Evolutionary conservation across 1,139 yeast genomes (phyloP).

Genomic region (Suhomyces bribrorum): DNA sequence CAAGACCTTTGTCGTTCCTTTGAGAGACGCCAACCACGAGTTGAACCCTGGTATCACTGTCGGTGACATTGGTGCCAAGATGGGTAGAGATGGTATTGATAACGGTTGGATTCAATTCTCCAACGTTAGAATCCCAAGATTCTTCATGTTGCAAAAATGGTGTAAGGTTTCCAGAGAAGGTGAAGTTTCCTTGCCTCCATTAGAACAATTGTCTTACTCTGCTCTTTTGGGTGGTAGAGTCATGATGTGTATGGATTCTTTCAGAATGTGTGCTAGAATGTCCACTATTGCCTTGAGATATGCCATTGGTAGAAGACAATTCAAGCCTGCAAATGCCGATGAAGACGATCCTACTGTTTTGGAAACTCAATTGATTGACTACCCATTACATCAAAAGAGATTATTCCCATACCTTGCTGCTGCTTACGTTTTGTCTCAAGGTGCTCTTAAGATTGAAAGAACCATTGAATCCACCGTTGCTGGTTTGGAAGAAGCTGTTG

Average conservation of each 20-base stretch:
- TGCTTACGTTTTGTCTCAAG: constrained; percentile 43
- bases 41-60: constrained; percentile 45
- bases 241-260: constrained; percentile 46
- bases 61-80: constrained; percentile 52
- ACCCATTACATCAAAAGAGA: constrained; percentile 51
- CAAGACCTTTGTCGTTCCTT: constrained; percentile 50
- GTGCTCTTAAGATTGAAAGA: constrained; percentile 40
- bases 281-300: constrained; percentile 47
- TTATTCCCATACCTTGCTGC: constrained; percentile 48
- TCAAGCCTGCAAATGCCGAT: constrained; percentile 31
- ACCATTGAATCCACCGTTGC: constrained; percentile 32
- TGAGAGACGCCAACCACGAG: constrained; percentile 47
- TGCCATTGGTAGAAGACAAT: constrained; percentile 49
- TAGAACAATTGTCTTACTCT: constrained; percentile 49
- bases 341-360: constrained; percentile 11
- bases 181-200: constrained; percentile 45
- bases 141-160: constrained; percentile 51
- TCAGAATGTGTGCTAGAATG: constrained; percentile 44
- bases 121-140: constrained; percentile 46
- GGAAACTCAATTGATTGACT: constrained; percentile 43
- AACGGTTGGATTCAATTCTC: constrained; percentile 54
- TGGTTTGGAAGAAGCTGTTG: constrained; percentile 39
- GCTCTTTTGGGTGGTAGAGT: constrained; percentile 51
- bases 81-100: constrained; percentile 54
- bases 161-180: constrained; percentile 45